These are phyloP conservation scores for Cercophora newfieldiana DNA, from an alignment of 495 filamentous ascomycete species.

Conservation along the genomic window DNA sequence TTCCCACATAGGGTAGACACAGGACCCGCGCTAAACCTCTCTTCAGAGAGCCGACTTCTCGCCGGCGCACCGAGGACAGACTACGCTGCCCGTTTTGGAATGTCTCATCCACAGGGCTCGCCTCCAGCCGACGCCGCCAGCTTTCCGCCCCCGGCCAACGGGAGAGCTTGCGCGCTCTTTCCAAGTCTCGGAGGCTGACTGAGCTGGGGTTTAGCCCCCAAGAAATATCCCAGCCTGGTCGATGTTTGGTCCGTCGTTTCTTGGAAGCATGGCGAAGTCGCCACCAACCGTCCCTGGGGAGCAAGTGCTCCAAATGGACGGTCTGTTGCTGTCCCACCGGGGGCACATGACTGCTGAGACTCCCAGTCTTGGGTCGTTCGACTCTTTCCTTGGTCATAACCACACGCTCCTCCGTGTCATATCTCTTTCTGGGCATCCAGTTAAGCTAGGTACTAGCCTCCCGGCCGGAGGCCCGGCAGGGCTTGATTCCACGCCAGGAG, in stretches of 20 bases:
- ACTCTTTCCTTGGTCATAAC: not conserved
- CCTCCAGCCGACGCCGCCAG: not conserved
- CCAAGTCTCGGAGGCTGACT: not conserved
- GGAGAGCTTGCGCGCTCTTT: constrained; percentile 2
- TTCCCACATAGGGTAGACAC: not conserved
- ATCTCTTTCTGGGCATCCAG: not conserved
- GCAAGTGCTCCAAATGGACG: not conserved
- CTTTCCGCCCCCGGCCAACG: constrained; percentile 10
- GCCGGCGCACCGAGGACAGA: not conserved
- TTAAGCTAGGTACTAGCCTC: not conserved
- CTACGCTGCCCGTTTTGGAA: not conserved
- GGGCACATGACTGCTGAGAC: not conserved
- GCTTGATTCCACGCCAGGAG: not conserved
- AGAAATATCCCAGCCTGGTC: not conserved
- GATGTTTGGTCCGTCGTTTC: not conserved
- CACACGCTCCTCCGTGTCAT: not conserved
- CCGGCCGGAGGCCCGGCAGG: not conserved
- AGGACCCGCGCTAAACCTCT: not conserved
- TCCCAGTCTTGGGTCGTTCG: not conserved
- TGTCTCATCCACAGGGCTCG: constrained; percentile 16
- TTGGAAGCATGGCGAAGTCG: not conserved
- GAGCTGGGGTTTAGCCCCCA: not conserved
- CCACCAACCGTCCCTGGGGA: not conserved
- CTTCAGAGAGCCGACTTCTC: not conserved
- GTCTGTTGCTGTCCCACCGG: not conserved